phyloP scores from a whole-genome alignment of 169 alveolate species.

The Cryptosporidium muris region DNA sequence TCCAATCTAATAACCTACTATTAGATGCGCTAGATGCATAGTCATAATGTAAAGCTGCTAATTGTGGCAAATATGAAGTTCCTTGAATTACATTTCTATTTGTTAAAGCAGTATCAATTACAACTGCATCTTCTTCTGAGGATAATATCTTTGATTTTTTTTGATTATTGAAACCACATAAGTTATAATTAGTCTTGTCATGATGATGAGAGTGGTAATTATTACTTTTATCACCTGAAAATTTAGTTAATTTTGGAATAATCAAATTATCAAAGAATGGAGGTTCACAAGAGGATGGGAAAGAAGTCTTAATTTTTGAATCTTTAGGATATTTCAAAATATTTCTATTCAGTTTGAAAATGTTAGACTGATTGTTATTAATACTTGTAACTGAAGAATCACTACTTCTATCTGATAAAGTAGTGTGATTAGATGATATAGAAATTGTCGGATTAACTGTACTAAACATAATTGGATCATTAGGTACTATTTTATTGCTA shows the following conservation, averaged over 20 bases:
- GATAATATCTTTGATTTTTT: neutral
- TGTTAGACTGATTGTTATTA: neutral
- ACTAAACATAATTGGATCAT: neutral
- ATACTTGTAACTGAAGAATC: neutral
- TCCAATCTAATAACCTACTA: conserved; percentile 41
- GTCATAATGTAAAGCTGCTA: conserved; percentile 65
- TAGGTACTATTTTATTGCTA: neutral
- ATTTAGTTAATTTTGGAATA: conserved; percentile 9
- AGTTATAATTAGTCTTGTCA: neutral
- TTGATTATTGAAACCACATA: neutral
- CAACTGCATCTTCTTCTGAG: neutral
- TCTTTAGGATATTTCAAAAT: conserved; percentile 12
- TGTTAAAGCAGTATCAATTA: neutral
- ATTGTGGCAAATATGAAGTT: conserved; percentile 17
- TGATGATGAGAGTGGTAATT: conserved; percentile 7
- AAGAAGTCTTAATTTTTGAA: conserved; percentile 5
- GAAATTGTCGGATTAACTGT: neutral
- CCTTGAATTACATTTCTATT: conserved; percentile 49
- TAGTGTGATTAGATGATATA: neutral
- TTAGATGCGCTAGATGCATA: conserved; percentile 63
- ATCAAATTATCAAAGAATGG: conserved; percentile 62
- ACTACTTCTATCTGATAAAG: neutral
- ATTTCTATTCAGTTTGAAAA: neutral
- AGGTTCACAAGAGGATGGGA: conserved; percentile 8
- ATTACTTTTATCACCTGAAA: neutral